These are phyloP conservation scores for Lepidium sativum DNA, from an alignment of 345 rosid species.

Conservation along the genomic window DNA sequence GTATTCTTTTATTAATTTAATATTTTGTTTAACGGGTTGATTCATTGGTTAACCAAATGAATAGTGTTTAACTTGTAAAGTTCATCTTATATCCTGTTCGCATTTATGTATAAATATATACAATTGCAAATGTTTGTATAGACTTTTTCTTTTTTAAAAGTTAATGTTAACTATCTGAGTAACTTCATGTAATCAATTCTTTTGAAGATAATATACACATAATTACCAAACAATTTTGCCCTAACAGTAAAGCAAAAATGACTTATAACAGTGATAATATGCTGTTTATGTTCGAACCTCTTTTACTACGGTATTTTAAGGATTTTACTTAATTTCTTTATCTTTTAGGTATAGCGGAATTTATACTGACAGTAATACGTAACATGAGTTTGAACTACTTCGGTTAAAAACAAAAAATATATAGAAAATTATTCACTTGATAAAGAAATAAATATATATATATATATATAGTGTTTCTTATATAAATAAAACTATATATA, in stretches of 20 bases:
- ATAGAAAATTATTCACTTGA: not conserved
- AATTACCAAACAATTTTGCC: too few relatives aligned
- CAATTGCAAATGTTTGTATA: not conserved
- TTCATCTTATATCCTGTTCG: slow-evolving; percentile 4
- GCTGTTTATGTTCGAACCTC: too few relatives aligned
- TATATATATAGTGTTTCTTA: not conserved
- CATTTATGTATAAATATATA: not conserved
- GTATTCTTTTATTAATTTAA: not conserved
- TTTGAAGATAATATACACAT: too few relatives aligned
- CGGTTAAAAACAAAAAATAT: too few relatives aligned
- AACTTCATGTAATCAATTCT: not conserved
- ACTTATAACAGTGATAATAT: too few relatives aligned
- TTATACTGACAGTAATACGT: too few relatives aligned
- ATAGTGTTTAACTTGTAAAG: slow-evolving; percentile 27
- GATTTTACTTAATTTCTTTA: too few relatives aligned
- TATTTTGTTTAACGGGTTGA: not conserved
- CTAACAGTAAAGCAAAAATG: too few relatives aligned
- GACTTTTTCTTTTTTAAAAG: slow-evolving; percentile 13
- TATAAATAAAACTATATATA: not conserved
- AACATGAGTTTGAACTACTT: too few relatives aligned
- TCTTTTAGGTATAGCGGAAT: too few relatives aligned
- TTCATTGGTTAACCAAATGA: not conserved
- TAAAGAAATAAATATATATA: not conserved
- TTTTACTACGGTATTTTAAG: too few relatives aligned
- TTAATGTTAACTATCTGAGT: not conserved